Base-by-base conservation (phyloP, 257 asterid species). In the Solanum peruvianum region DNA sequence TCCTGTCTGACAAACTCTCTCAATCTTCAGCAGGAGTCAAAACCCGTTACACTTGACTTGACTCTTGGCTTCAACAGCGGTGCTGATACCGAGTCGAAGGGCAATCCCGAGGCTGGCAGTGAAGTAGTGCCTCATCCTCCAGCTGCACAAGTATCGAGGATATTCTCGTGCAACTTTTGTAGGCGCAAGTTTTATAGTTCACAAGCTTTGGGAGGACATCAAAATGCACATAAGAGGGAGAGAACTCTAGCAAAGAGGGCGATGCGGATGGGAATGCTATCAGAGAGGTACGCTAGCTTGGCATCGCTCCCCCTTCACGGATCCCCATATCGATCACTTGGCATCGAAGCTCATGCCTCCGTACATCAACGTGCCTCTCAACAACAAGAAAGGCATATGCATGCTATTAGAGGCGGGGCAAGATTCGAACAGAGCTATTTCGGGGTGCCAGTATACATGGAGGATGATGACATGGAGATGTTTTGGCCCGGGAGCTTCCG, bases 191-290 rank as follows among this genome's bases (percentile, higher is more conserved):
- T 97, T 89, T 97, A 97, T 88, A 95, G 99, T 92, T 97, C 99
- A 0, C 99, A 97, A 82, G 99, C 99, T 9, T 72, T 97, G 85
- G 99, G 99, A 25, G 99, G 99, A 1, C 99, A 97, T 87, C 99
- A 97, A 25, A 97, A 97, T 44, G 99, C 99, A 4, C 99, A 97
- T 90, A 97, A 97, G 90, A 92, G 99, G 47, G 99, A 97, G 88
- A 87, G 99, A 86, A 94, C 99, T 10, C 87, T 97, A 2, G 99
- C 98, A 2, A 97, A 95, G 88, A 86, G 99, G 91, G 99, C 98
- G 3, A 94, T 95, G 97, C 77, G 96, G 18, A 92, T 97, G 96
- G 98, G 96, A 41, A 93, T 95, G 95, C 86, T 97, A 41, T 93
- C 98, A 10, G 98, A 97, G 60, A 88, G 97, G 80, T 94, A 94